Evolutionary conservation across 1,284 basidiomycete genomes (phyloP), one percentile per base, ranked within the genome.

Genomic region (Cutaneotrichosporon arboriforme): DNA sequence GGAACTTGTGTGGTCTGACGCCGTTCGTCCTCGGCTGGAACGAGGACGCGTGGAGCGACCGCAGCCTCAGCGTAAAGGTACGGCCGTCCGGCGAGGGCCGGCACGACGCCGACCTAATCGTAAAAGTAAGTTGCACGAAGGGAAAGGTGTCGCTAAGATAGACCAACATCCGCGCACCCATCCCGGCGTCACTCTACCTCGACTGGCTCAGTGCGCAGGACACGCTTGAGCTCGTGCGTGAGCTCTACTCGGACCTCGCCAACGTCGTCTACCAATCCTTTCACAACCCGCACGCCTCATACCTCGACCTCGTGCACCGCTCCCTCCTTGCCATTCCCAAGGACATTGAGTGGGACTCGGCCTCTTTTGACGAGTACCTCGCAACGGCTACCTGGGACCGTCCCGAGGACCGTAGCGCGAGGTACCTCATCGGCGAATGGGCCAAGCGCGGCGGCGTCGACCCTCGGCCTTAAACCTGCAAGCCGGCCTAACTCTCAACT

Each of bases 101-200:
- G 3, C 42, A 33, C 17, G 36, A 49, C 17, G 47, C 47, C 22
- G 37, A 22, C 10, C 38, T 49, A 2, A 21, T 49, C 4, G 47
- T 49, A n/a, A 49, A 49, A 38, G 47, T 41, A 18, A 18, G 46
- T n/a, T n/a, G 22, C 12, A 21, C 13, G 3, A 15, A 5, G 8
- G 15, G 26, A 26, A 17, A n/a, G 43, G 20, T 21, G 7, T n/a
- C 23, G 23, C 23, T 47, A 22, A 47, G 8, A 10, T 26, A 49
- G 47, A 49, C 47, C 15, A 49, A 49, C 38, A 41, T 49, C 38
- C 47, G 47, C 37, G 47, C 47, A 4, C 47, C 47, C n/a, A 38
- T 49, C 36, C 47, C 47, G 0, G 26, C 36, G 17, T 31, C 21
- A 1, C 9, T 49, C 26, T 23, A 49, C 31, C 33, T 46, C 12